Evolutionary conservation across 257 asterid genomes (phyloP).

Genomic region (Fraxinus excelsior): DNA sequence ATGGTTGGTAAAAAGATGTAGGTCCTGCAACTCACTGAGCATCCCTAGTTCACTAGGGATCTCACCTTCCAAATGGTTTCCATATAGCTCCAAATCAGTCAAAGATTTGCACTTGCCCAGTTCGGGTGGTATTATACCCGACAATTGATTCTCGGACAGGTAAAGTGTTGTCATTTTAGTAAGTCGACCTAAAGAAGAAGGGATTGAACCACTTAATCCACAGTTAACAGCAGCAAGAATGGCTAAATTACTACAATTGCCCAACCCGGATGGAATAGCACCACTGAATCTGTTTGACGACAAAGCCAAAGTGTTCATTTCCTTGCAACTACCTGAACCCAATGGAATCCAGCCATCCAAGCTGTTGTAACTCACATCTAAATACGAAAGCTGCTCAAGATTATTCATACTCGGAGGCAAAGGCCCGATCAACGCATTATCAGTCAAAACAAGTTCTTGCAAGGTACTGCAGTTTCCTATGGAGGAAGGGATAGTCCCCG

Average conservation of each 20-base stretch:
- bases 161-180: slow-evolving; percentile 48
- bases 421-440: slow-evolving; percentile 53
- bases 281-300: slow-evolving; percentile 61
- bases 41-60: slow-evolving; percentile 71
- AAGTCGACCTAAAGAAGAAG: slow-evolving; percentile 69
- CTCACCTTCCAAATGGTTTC: slow-evolving; percentile 55
- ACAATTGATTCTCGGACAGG: slow-evolving; percentile 55
- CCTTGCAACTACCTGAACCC: slow-evolving; percentile 47
- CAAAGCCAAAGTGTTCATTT: slow-evolving; percentile 38
- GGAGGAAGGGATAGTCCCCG: slow-evolving; percentile 67
- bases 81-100: slow-evolving; percentile 48
- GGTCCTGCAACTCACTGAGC: slow-evolving; percentile 42
- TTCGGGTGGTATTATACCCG: slow-evolving; percentile 76
- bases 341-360: slow-evolving; percentile 55
- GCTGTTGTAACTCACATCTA: slow-evolving; percentile 51
- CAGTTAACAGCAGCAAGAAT: slow-evolving; percentile 49
- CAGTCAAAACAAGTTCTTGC: slow-evolving; percentile 48
- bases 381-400: slow-evolving; percentile 44
- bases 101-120: slow-evolving; percentile 67
- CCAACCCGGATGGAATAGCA: slow-evolving; percentile 57
- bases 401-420: slow-evolving; percentile 60
- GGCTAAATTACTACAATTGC: slow-evolving; percentile 58
- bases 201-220: slow-evolving; percentile 63
- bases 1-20: slow-evolving; percentile 54
- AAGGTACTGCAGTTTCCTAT: slow-evolving; percentile 62